Evolutionary conservation across 2,329 filamentous ascomycete species (phyloP).

Genomic region (Fusarium sp.): DNA sequence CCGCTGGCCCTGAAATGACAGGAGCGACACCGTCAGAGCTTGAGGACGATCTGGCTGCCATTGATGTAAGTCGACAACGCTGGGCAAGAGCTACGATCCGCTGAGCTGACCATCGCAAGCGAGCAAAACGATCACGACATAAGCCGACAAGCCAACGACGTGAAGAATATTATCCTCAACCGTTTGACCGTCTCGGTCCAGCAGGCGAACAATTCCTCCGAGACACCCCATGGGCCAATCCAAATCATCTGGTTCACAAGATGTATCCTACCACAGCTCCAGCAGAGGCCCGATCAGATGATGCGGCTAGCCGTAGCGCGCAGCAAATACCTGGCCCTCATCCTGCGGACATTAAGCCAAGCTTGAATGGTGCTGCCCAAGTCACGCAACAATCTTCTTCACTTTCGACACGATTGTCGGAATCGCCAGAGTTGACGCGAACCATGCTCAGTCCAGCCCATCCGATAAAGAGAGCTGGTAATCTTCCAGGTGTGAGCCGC

Average conservation of each 20-base stretch:
- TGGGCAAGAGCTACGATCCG: slow-evolving; percentile 37
- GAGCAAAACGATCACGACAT: slow-evolving; percentile 51
- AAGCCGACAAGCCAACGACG: slow-evolving; percentile 57
- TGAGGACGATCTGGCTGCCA: slow-evolving; percentile 88
- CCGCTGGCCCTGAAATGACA: slow-evolving; percentile 87
- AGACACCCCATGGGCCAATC: slow-evolving; percentile 92
- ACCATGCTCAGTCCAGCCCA: slow-evolving; percentile 51
- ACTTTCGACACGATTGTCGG: slow-evolving; percentile 50
- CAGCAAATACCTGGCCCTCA: slow-evolving; percentile 35
- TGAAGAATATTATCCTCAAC: slow-evolving; percentile 62
- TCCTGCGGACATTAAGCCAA: slow-evolving; percentile 42
- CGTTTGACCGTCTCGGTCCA: slow-evolving; percentile 67
- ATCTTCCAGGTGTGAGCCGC: slow-evolving; percentile 50
- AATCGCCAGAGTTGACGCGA: slow-evolving; percentile 60
- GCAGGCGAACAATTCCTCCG: slow-evolving; percentile 90
- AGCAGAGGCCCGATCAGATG: slow-evolving; percentile 23
- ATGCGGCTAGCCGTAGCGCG: slow-evolving; percentile 36
- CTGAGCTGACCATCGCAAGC: slow-evolving; percentile 48
- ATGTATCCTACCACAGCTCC: slow-evolving; percentile 53
- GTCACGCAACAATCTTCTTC: slow-evolving; percentile 47
- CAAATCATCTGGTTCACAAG: slow-evolving; percentile 80
- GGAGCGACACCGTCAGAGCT: slow-evolving; percentile 79
- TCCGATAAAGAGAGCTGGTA: slow-evolving; percentile 52
- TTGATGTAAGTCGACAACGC: slow-evolving; percentile 71
- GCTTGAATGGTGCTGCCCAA: slow-evolving; percentile 42